Percentiles rank a stretch among this genome's conserved stretches.
Conservation (phyloP, 2,329 filamentous ascomycete species). For the Colletotrichum liaoningense region DNA sequence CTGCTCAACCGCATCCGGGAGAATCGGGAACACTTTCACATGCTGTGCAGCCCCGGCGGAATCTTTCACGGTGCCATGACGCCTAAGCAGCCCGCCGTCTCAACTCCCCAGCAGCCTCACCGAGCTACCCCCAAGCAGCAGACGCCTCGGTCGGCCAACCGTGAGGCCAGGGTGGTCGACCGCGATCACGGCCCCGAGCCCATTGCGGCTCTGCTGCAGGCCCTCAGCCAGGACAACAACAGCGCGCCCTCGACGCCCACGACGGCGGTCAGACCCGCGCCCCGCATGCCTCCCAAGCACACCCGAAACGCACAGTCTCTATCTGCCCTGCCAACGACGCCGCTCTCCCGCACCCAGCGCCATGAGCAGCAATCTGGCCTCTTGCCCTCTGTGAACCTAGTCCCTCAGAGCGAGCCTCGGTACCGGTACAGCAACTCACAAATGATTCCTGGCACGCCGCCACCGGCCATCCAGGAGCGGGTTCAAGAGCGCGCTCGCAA, state of each 20-base stretch:
- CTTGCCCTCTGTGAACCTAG: constrained; percentile 71
- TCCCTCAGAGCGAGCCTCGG: constrained; percentile 69
- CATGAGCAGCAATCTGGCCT: constrained; percentile 61
- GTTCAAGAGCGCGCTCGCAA: constrained; percentile 67
- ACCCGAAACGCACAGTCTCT: constrained; percentile 83
- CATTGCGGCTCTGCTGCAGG: constrained; percentile 84
- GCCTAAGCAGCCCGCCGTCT: constrained; percentile 60
- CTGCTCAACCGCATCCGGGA: constrained; percentile 87
- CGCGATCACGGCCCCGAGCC: constrained; percentile 69
- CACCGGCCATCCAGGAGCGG: constrained; percentile 46
- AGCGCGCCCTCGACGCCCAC: constrained; percentile 80
- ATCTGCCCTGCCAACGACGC: constrained; percentile 86
- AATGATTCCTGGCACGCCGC: constrained; percentile 53
- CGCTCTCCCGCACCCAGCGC: constrained; percentile 62
- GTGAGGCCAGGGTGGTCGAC: constrained; percentile 52
- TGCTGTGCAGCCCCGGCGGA: constrained; percentile 80
- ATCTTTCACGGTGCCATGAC: constrained; percentile 73
- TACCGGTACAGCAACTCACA: constrained; percentile 55
- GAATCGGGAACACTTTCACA: constrained; percentile 87
- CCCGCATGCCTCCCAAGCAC: constrained; percentile 70
- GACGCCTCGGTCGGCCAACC: constrained; percentile 56
- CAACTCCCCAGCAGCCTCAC: constrained; percentile 57
- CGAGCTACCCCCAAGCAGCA: constrained; percentile 64
- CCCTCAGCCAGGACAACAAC: constrained; percentile 80
- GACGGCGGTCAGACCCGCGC: constrained; percentile 55